phyloP scores from a whole-genome alignment of 108 stramenopile genomes.

The Aurantiochytrium sp. region DNA sequence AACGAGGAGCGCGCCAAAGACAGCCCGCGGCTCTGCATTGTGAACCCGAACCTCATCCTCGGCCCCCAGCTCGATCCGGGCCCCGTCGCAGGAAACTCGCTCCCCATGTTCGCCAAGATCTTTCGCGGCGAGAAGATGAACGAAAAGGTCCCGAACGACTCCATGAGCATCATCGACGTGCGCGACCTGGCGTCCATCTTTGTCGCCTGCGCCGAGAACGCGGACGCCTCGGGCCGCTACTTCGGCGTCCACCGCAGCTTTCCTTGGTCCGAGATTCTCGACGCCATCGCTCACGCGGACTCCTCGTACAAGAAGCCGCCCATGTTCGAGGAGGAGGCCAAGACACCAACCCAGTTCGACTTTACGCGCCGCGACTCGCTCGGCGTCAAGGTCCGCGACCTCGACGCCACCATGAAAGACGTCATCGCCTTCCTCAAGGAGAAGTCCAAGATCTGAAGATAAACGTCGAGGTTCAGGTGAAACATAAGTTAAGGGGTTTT shows the following conservation, averaged over 20 bases:
- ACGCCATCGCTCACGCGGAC: neutral
- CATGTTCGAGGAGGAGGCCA: neutral
- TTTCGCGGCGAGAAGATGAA: neutral
- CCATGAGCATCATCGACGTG: slow-evolving; percentile 30
- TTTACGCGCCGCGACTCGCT: slow-evolving; percentile 1
- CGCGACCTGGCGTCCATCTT: slow-evolving; percentile 23
- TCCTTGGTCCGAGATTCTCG: slow-evolving; percentile 12
- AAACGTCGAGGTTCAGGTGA: too few relatives aligned
- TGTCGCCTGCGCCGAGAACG: neutral
- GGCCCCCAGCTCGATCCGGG: slow-evolving; percentile 35
- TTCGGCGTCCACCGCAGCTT: slow-evolving; percentile 26
- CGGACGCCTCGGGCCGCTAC: neutral
- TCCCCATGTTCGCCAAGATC: slow-evolving; percentile 19
- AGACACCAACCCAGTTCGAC: slow-evolving; percentile 26
- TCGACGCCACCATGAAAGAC: neutral
- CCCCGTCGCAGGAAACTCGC: neutral
- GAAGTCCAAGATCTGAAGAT: neutral
- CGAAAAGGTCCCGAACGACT: slow-evolving; percentile 26
- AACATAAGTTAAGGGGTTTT: too few relatives aligned
- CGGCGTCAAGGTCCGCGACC: neutral
- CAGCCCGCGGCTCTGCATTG: slow-evolving; percentile 25
- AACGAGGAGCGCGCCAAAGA: neutral
- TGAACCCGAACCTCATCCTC: slow-evolving; percentile 36
- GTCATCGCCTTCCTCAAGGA: neutral
- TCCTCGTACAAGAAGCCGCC: neutral